These are phyloP conservation scores for Phlebiopsis flavidoalba DNA, from an alignment of 768 basidiomycete species.

Conservation along the genomic window DNA sequence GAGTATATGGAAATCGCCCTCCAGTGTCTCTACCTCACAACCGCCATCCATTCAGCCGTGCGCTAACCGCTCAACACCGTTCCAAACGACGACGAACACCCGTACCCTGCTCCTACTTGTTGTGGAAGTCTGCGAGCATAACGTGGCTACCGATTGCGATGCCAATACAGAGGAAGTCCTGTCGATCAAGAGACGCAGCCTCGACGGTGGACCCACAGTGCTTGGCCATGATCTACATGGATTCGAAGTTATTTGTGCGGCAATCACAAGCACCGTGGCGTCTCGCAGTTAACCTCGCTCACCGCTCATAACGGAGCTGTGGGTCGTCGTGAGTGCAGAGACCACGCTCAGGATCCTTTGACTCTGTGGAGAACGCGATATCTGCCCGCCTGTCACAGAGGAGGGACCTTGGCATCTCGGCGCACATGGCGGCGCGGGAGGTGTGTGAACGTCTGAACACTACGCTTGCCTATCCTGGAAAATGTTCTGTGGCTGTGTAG, in stretches of 20 bases:
- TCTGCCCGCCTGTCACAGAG: background rate
- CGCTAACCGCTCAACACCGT: background rate
- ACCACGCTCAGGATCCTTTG: background rate
- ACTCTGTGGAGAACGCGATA: background rate
- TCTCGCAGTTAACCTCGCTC: background rate
- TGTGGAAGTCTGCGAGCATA: background rate
- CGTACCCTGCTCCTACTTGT: background rate
- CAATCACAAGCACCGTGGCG: background rate
- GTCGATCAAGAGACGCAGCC: constrained; percentile 1
- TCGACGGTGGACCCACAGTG: constrained; percentile 2
- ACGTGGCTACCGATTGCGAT: background rate
- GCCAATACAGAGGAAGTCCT: background rate
- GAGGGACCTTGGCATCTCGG: background rate
- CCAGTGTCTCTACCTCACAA: background rate
- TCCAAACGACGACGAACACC: background rate
- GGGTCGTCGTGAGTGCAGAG: background rate
- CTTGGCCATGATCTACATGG: background rate
- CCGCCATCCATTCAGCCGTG: background rate
- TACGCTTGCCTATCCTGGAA: background rate
- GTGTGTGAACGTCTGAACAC: background rate
- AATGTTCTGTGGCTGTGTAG: background rate
- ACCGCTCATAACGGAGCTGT: background rate
- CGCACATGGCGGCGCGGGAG: background rate
- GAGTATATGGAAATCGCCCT: background rate
- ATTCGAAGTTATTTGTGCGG: background rate